These are phyloP conservation scores for Epicoccum nigrum DNA, from an alignment of 2,329 filamentous ascomycete species.

Conservation along the genomic window DNA sequence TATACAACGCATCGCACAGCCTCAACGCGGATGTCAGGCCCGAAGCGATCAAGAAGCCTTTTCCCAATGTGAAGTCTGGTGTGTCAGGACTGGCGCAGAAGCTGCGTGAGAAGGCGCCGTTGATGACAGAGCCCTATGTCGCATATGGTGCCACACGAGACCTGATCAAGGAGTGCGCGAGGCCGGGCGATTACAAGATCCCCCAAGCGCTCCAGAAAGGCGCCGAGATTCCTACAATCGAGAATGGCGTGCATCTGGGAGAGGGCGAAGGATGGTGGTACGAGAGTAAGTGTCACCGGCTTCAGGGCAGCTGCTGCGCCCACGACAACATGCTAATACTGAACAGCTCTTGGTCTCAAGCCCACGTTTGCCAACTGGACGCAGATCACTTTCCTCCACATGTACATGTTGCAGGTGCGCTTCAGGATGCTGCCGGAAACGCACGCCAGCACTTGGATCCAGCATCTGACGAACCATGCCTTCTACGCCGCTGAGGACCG, in stretches of 20 bases:
- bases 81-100: constrained; percentile 35
- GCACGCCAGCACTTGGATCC: constrained; percentile 77
- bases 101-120: constrained; percentile 41
- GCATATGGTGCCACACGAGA: constrained; percentile 80
- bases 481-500: constrained; percentile 86
- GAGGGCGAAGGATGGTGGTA: constrained; percentile 80
- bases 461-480: constrained; percentile 92
- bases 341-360: constrained; percentile 74
- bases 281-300: constrained; percentile 63
- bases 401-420: constrained; percentile 87
- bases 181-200: constrained; percentile 77
- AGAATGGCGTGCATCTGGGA: constrained; percentile 83
- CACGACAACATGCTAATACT: constrained; percentile 15
- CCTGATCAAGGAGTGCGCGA: constrained; percentile 76
- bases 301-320: neutral
- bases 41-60: constrained; percentile 28
- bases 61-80: constrained; percentile 18
- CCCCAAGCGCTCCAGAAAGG: constrained; percentile 69
- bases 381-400: constrained; percentile 93
- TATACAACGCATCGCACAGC: constrained; percentile 31
- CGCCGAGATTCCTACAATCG: constrained; percentile 71
- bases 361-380: constrained; percentile 96
- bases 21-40: constrained; percentile 24
- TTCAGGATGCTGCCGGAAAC: constrained; percentile 77
- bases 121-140: constrained; percentile 68